These are phyloP conservation scores for Cryphonectria carpinicola DNA, from an alignment of 2,329 filamentous ascomycete species.

Conservation along the genomic window DNA sequence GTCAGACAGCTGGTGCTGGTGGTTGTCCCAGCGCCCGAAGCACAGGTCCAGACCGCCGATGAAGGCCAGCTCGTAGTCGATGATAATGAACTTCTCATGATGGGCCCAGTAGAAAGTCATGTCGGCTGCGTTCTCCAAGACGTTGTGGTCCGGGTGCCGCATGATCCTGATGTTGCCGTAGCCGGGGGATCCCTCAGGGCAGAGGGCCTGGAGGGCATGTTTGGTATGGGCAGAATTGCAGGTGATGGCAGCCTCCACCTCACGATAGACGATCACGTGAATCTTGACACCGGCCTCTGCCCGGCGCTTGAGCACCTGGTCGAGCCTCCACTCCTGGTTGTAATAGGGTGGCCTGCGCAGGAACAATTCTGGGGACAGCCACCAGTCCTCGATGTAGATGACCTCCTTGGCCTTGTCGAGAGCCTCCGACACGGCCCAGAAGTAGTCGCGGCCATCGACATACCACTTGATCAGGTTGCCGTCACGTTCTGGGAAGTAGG, in stretches of 20 bases:
- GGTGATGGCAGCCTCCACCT: slow-evolving; percentile 78
- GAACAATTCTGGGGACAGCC: slow-evolving; percentile 88
- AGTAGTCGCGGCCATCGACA: slow-evolving; percentile 93
- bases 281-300: slow-evolving; percentile 95
- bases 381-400: slow-evolving; percentile 98
- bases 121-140: slow-evolving; percentile 89
- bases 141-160: slow-evolving; percentile 93
- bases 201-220: slow-evolving; percentile 77
- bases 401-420: slow-evolving; percentile 89
- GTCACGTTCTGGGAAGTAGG: slow-evolving; percentile 84
- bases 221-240: slow-evolving; percentile 96
- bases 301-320: slow-evolving; percentile 82
- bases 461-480: slow-evolving; percentile 96
- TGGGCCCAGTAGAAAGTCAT: slow-evolving; percentile 99
- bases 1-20: slow-evolving; percentile 84
- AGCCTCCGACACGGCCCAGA: slow-evolving; percentile 88
- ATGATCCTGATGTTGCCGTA: slow-evolving; percentile 87
- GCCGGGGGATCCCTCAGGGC: slow-evolving; percentile 79
- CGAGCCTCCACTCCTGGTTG: slow-evolving; percentile 85
- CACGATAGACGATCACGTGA: slow-evolving; percentile 90
- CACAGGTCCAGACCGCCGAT: slow-evolving; percentile 94
- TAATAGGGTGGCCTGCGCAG: slow-evolving; percentile 80
- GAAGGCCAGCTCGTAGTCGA: slow-evolving; percentile 89
- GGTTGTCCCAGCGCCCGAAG: slow-evolving; percentile 91
- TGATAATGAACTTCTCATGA: slow-evolving; percentile 96